Evolutionary conservation across 208 protist genomes (phyloP).

Genomic region (Acanthamoeba healyi): DNA sequence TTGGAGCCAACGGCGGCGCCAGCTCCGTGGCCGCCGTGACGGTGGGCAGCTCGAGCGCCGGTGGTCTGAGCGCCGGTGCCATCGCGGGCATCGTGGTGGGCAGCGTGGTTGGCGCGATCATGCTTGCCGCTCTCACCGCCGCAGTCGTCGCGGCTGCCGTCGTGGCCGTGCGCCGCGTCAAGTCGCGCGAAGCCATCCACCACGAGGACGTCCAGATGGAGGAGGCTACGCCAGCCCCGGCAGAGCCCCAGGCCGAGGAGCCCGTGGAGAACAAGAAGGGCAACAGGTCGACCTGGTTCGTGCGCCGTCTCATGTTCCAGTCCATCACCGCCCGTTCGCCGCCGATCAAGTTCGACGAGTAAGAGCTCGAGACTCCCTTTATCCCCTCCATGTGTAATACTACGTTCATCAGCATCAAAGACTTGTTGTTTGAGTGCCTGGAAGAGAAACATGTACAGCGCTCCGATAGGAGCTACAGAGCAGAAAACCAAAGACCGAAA

Average conservation of each 20-base stretch:
- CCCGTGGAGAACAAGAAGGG: not conserved
- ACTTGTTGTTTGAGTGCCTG: no score
- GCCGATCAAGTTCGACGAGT: not conserved
- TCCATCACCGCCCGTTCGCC: constrained; percentile 26
- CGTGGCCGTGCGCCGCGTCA: not conserved
- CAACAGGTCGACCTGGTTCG: not conserved
- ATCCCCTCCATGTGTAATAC: no score
- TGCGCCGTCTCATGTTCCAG: constrained; percentile 12
- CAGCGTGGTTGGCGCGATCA: not conserved
- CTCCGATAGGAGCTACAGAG: no score
- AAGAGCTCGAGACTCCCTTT: no score
- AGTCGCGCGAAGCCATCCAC: not conserved
- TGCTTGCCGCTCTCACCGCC: not conserved
- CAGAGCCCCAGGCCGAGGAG: not conserved
- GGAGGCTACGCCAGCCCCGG: not conserved
- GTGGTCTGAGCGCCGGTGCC: not conserved
- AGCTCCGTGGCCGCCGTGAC: not conserved
- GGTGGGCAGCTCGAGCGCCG: not conserved
- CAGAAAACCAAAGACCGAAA: no score
- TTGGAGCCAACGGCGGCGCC: not conserved
- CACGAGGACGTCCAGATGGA: not conserved
- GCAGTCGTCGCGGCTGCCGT: not conserved
- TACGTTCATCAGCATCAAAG: no score
- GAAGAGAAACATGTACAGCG: no score
- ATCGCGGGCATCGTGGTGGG: not conserved